phyloP scores from a whole-genome alignment of 495 filamentous ascomycete species.

The Aspergillus funiculosus region DNA sequence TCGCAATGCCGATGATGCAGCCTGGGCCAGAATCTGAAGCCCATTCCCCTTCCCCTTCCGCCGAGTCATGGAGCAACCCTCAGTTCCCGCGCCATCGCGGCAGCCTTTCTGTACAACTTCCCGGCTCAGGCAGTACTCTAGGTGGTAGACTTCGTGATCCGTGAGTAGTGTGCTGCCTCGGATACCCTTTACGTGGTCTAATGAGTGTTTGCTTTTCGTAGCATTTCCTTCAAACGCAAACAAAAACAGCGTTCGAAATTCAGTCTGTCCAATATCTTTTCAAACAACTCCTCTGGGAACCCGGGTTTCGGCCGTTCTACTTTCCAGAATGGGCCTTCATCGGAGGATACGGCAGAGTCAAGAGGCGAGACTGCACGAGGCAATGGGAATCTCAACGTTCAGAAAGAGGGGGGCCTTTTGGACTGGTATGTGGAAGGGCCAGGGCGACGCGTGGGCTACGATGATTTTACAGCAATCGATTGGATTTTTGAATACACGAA shows the following conservation, averaged over 20 bases:
- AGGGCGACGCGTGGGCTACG: slow-evolving; percentile 87
- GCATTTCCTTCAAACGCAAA: slow-evolving; percentile 80
- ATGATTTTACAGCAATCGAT: slow-evolving; percentile 95
- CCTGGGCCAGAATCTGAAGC: slow-evolving; percentile 12
- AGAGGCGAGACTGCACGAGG: slow-evolving; percentile 21
- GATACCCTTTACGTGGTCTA: neutral
- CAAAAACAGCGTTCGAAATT: slow-evolving; percentile 57
- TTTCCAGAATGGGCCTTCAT: slow-evolving; percentile 21
- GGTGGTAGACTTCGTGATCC: slow-evolving; percentile 43
- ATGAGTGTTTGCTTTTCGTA: slow-evolving; percentile 26
- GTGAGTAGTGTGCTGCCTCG: slow-evolving; percentile 23
- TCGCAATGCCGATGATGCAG: slow-evolving; percentile 15
- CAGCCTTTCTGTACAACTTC: slow-evolving; percentile 2
- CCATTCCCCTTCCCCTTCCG: slow-evolving; percentile 13
- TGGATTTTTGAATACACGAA: slow-evolving; percentile 99
- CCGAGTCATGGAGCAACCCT: slow-evolving; percentile 8
- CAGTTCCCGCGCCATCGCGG: slow-evolving; percentile 9
- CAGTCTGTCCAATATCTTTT: slow-evolving; percentile 52
- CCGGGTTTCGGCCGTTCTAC: slow-evolving; percentile 19
- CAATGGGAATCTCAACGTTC: slow-evolving; percentile 35
- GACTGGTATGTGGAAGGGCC: slow-evolving; percentile 93
- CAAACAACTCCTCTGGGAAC: slow-evolving; percentile 18
- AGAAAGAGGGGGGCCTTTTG: slow-evolving; percentile 60
- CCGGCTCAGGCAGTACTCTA: slow-evolving; percentile 44
- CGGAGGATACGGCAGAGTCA: slow-evolving; percentile 5